Evolutionary conservation across 768 basidiomycete genomes (phyloP), one percentile per base, ranked within the genome.

Genomic region (Russula earlei): DNA sequence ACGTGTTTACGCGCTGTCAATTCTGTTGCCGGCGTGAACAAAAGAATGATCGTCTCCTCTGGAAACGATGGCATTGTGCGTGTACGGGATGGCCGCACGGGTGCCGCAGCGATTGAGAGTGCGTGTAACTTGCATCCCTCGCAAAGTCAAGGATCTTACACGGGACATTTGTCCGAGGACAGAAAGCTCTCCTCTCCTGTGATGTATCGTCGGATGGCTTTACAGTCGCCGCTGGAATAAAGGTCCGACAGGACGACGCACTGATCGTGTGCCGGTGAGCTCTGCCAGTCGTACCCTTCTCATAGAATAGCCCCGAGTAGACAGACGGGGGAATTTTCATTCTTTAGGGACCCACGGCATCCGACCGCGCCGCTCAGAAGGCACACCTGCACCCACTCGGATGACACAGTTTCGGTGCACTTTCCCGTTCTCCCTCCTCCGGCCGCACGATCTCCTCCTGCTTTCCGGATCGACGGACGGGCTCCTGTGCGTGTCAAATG

Each of bases 401-500:
- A 97, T 68, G 93, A 97, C 65, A 81, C 96, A 54, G 95, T 93
- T 0, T 75, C 80, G 5, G 68, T 95, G 0, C 77, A 79, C 51
- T 70, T 72, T 63, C 47, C 58, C 48, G 42, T 15, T 56, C 59
- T 34, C 56, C 59, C 34, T 36, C 60, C 1, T 45, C n/a, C n/a
- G n/a, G n/a, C n/a, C 52, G 1, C 33, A 27, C 42, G 49, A 52
- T 33, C 54, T 82, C 31, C 67, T 94, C 5, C 76, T n/a, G n/a
- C n/a, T 95, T n/a, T 90, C 91, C 6, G 81, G 82, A 0, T 91
- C 90, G 0, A 82, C 90, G 0, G 93, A 97, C 61, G 93, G 93
- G 2, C 72, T 96, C 19, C 67, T 97, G 17, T 81, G 82, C 54
- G 77, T 77, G 1, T 88, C 86, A 0, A 79, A 88, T 63, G 71